Conservation (phyloP, 139 green algal species). For the Edaphochlamys debaryana region DNA sequence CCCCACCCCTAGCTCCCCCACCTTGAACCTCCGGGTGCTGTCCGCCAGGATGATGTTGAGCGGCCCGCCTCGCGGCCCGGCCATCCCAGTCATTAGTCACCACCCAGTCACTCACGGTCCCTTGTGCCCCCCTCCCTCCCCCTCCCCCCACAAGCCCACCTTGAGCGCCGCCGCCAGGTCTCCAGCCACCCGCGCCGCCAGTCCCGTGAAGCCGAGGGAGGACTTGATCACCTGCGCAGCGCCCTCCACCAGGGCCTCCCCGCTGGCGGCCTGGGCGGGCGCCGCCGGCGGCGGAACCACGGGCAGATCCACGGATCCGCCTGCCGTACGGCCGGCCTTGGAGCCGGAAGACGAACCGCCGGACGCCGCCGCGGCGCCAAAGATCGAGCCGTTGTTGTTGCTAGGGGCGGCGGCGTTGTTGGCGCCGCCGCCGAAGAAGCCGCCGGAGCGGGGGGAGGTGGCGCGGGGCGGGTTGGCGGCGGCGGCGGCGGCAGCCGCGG, state of each 20-base stretch:
- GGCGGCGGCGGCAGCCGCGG: background rate
- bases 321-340: too few relatives aligned
- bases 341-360: too few relatives aligned
- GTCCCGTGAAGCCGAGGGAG: constrained; percentile 43
- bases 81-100: too few relatives aligned
- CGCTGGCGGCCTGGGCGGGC: background rate
- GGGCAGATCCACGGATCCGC: too few relatives aligned
- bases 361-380: too few relatives aligned
- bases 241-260: constrained; percentile 9
- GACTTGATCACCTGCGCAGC: constrained; percentile 28
- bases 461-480: background rate
- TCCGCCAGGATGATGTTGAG: constrained; percentile 89
- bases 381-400: too few relatives aligned
- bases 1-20: too few relatives aligned
- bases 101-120: too few relatives aligned
- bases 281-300: background rate
- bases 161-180: constrained; percentile 40
- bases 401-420: background rate
- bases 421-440: background rate
- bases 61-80: too few relatives aligned
- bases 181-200: constrained; percentile 35
- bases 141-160: background rate
- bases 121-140: too few relatives aligned
- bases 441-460: background rate
- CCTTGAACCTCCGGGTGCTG: constrained; percentile 63